A percentile compares a stretch with the other conserved stretches of the same genome.
phyloP scores from a whole-genome alignment of 805 yeast species.

The Schizosaccharomyces cryophilus region DNA sequence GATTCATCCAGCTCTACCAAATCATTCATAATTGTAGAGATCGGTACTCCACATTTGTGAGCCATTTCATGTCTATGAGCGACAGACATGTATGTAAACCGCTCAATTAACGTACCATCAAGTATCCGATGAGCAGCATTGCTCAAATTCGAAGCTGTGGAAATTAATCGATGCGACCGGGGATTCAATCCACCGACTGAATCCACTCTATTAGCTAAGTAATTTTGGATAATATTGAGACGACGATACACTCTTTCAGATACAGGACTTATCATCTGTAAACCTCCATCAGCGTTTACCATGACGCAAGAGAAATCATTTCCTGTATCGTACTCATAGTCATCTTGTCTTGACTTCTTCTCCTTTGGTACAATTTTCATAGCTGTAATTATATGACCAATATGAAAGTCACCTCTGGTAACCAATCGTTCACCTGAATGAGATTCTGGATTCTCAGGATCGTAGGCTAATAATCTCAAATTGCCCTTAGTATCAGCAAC shows the following conservation, averaged over 20 bases:
- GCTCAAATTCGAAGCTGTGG: neutral
- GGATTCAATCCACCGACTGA: slow-evolving; percentile 69
- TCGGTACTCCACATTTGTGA: slow-evolving; percentile 7
- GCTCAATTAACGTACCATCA: neutral
- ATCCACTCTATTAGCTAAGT: slow-evolving; percentile 49
- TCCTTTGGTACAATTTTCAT: slow-evolving; percentile 12
- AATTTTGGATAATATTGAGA: slow-evolving; percentile 68
- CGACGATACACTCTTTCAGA: slow-evolving; percentile 55
- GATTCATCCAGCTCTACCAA: slow-evolving; percentile 7
- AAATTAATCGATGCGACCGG: slow-evolving; percentile 10
- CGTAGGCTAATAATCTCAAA: slow-evolving; percentile 56
- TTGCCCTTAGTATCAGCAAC: slow-evolving; percentile 44
- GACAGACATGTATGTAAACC: slow-evolving; percentile 3
- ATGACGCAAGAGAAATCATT: slow-evolving; percentile 32
- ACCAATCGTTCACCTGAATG: slow-evolving; percentile 54
- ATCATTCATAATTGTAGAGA: slow-evolving; percentile 6
- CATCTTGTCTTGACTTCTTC: slow-evolving; percentile 1
- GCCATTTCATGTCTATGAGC: slow-evolving; percentile 6
- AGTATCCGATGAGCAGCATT: neutral
- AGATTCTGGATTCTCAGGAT: slow-evolving; percentile 65
- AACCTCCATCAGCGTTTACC: slow-evolving; percentile 53
- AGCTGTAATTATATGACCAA: slow-evolving; percentile 24
- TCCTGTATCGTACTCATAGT: slow-evolving; percentile 4
- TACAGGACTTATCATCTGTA: slow-evolving; percentile 50
- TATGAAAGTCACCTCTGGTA: slow-evolving; percentile 42